Base-by-base conservation (phyloP, 2,329 filamentous ascomycete species). In the Aphanocladium album region DNA sequence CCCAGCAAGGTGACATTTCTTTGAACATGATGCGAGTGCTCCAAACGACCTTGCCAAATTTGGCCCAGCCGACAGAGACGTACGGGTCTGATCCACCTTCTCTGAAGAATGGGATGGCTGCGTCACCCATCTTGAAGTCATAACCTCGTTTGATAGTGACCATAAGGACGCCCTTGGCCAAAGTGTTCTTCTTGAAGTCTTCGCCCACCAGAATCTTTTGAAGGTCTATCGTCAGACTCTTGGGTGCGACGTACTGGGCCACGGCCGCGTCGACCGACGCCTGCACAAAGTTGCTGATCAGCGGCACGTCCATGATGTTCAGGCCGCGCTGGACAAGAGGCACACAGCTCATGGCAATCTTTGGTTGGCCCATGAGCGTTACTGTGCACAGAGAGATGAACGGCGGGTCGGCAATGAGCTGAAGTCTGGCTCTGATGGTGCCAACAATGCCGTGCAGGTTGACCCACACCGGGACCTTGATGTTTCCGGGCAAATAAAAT, bases 121-220 rank as follows among this genome's bases (percentile, higher is more conserved):
- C 77, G 69, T 91, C 89, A 2, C 87, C 88, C 69, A 87, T 82
- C 68, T 89, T 90, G 76, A 91, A 91, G 39, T 84, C 87, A 46
- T 81, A 83, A 0, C 88, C 89, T 25, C 81, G 79, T 67, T 86
- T 86, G 69, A 91, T 86, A 47, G 81, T 81, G 11, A 90, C 79
- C 64, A 88, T 79, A 1, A 92, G 69, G 1, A 90, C 80, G 19
- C 89, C 89, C 35, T 83, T 79, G 2, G 84, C 80, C 33, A 75
- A 73, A 0, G 88, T 90, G 63, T 91, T 88, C 69, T 90, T 90
- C 72, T 91, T 91, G 76, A 89, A 91, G 67, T 91, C 89, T 61
- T 90, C 88, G 4, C 89, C 89, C 8, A 89, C 81, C 14, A 92
- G 80, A 86, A 91, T 91, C 62, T 90, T 87, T 70, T 90, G 89